These are phyloP conservation scores for Peterozyma xylosa DNA, from an alignment of 805 yeast genomes.

Conservation along the genomic window DNA sequence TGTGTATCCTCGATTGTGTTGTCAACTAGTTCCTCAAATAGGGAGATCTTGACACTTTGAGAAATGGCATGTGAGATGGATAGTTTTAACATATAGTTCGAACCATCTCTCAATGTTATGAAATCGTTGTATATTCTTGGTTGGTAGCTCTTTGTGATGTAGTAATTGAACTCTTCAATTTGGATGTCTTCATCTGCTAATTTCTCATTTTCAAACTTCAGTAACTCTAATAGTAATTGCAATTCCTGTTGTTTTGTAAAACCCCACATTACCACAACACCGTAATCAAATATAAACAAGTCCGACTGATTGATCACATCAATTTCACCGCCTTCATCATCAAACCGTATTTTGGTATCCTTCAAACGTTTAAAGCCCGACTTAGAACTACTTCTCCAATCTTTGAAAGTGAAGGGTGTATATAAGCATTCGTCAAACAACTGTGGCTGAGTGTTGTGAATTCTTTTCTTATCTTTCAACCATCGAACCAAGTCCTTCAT, in stretches of 20 bases:
- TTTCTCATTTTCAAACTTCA: slow-evolving; percentile 88
- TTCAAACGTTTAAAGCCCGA: slow-evolving; percentile 4
- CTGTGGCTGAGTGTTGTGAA: slow-evolving; percentile 75
- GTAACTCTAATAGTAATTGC: slow-evolving; percentile 74
- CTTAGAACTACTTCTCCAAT: slow-evolving; percentile 47
- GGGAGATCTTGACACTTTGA: slow-evolving; percentile 89
- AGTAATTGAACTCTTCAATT: slow-evolving; percentile 90
- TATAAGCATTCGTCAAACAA: slow-evolving; percentile 92
- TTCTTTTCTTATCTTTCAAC: slow-evolving; percentile 69
- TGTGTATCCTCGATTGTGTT: slow-evolving; percentile 96
- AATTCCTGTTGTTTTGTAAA: slow-evolving; percentile 78
- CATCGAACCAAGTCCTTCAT: slow-evolving; percentile 84
- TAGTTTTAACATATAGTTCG: slow-evolving; percentile 84
- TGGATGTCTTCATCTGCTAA: slow-evolving; percentile 88
- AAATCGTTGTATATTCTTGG: slow-evolving; percentile 95
- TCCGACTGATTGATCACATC: slow-evolving; percentile 77
- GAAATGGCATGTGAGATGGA: slow-evolving; percentile 95
- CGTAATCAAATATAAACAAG: slow-evolving; percentile 87
- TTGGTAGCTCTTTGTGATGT: slow-evolving; percentile 88
- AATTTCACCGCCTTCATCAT: slow-evolving; percentile 93
- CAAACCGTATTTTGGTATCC: slow-evolving; percentile 51
- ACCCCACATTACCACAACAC: slow-evolving; percentile 98
- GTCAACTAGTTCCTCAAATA: slow-evolving; percentile 93
- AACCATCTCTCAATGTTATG: slow-evolving; percentile 83
- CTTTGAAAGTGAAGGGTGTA: slow-evolving; percentile 80